Base-by-base conservation (phyloP, 164 flowering plant genomes). In the Hamamelis virginiana region DNA sequence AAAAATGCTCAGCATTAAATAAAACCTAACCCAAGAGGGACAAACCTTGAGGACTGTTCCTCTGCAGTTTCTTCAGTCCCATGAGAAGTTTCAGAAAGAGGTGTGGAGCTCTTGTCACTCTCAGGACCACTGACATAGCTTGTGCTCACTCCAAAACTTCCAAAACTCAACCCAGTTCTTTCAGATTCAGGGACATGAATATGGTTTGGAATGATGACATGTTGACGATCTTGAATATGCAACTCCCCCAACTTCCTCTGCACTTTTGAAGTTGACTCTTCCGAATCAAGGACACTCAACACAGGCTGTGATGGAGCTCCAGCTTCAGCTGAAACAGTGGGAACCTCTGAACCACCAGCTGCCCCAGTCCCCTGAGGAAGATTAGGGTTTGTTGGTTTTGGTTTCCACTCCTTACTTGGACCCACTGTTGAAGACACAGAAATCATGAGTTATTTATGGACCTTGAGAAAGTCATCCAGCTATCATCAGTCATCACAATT, bases 131-230 rank as follows among this genome's bases (percentile, higher is more conserved):
- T 65, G 13, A 19, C 64, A 71, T 67, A 52, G 71, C 66, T 76
- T 43, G 82, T 72, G 55, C 69, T 68, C 18, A 85, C 64, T 15
- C 80, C 89, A 81, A 89, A 89, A 72, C 98, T 93, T 80, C 98
- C 98, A 85, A 93, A 93, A 72, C 90, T 88, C 58, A 93, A 76
- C 48, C 89, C 84, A 61, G 74, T 77, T 74, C 92, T 84, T 74
- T 84, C 91, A 72, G 88, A 81, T 73, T 91, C 98, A 53, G 98
- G 92, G 18, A 91, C 98, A 73, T 87, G 94, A 21, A 93, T 85
- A 70, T 93, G 97, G 63, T 86, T 80, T 56, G 98, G 97, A 69
- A 93, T 85, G 25, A 93, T 89, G 60, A 93, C 98, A 83, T 86
- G 86, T 59, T 84, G 86, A 61, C 80, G 71, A 44, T 72, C 82